phyloP scores from a whole-genome alignment of 495 filamentous ascomycete genomes.

The Trichoderma erinaceum region DNA sequence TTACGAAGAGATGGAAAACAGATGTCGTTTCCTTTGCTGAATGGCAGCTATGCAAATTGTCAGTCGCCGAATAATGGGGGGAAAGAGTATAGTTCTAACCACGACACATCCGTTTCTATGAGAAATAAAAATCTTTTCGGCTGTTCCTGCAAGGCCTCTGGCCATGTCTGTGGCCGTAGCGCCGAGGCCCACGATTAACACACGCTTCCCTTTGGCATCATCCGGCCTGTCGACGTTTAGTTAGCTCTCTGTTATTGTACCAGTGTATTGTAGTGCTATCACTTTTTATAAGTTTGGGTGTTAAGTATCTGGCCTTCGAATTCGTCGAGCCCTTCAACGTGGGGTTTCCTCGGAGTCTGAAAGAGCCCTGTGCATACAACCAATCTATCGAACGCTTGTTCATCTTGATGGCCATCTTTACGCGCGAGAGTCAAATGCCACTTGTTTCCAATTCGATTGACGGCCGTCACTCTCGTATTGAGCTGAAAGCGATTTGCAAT shows the following conservation, averaged over 20 bases:
- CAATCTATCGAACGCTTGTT: not conserved
- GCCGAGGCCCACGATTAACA: not conserved
- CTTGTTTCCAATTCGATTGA: not conserved
- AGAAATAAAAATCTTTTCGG: not conserved
- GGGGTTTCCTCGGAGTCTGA: not conserved
- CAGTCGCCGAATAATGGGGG: not conserved
- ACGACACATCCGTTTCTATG: not conserved
- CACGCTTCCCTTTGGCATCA: not conserved
- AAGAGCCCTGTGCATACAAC: not conserved
- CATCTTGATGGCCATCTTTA: not conserved
- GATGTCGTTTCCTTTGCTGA: not conserved
- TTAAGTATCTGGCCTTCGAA: not conserved
- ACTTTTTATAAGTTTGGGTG: not conserved
- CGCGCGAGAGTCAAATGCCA: not conserved
- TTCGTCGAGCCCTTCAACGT: not conserved
- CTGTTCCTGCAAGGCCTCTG: not conserved
- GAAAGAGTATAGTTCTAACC: not conserved
- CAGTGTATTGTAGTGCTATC: not conserved
- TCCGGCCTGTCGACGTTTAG: not conserved
- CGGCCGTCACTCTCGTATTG: not conserved
- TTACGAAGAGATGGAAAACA: not conserved
- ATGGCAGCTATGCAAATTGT: not conserved
- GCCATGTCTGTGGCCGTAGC: slow-evolving; percentile 2
- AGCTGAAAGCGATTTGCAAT: not conserved
- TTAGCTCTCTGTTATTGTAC: not conserved